Base-by-base conservation (phyloP, 306 rosid genomes). In the Vicia villosa region DNA sequence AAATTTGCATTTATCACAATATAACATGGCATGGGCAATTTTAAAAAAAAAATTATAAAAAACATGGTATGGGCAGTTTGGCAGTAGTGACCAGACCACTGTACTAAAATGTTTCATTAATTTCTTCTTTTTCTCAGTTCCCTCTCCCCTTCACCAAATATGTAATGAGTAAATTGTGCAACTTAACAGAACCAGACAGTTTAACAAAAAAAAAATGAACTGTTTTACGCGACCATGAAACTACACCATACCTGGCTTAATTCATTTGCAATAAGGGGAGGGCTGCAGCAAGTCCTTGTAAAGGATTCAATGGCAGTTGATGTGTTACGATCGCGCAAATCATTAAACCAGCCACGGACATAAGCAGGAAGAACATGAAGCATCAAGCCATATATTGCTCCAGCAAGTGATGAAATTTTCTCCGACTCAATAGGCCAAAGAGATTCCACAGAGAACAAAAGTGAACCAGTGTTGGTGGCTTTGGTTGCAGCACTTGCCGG, bases 351-450 rank as follows among this genome's bases (percentile, higher is more conserved):
- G 65, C 83, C 88, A 61, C 98, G 91, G 41, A 94, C 94, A 78
- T 90, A 94, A 63, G 98, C 98, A 43, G 98, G 98, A 78, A 94
- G 97, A 84, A 90, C 82, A 74, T 80, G 80, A 62, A 94, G 92
- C 98, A 90, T 94, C 79, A 87, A 73, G 56, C 97, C 97, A 77
- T 75, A 90, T 67, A 88, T 76, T 77, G 92, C 94, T 64, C 98
- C 96, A 69, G 95, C 85, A 78, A 87, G 81, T 3, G 89, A 76
- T 70, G 95, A 81, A 73, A 94, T 68, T 84, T 90, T 94, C 79
- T 69, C 84, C 52, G 78, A 79, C 62, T 86, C 83, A 81, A 87
- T 43, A 13, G 92, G 92, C 98, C 98, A 90, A 72, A 94, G 84
- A 59, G 90, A 83, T 66, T 94, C 88, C 79, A 86, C 85, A 21